Base-by-base conservation (phyloP, 176 grass and related monocot genomes). In the Bothriochloa decipiens region DNA sequence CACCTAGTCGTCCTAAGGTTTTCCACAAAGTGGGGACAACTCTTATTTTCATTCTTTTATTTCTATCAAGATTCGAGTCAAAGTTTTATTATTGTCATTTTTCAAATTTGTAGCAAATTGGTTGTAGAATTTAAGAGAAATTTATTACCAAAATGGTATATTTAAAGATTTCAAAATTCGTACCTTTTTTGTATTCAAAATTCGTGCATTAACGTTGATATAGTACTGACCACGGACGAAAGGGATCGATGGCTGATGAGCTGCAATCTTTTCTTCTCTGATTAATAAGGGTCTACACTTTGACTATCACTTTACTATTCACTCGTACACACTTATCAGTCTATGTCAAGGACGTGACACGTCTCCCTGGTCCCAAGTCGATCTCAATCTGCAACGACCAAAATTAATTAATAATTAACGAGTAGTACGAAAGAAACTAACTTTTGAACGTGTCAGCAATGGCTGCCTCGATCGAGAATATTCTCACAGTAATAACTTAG, bases 381-480 rank as follows among this genome's bases (percentile, higher is more conserved):
- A 52, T 18, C 49, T 52, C 49, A 52, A 18, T 14, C 53, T 22
- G 22, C 8, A 0, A 52, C 7, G 50, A 20, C 18, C 50, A 18
- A 55, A 20, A 18, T 8, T 3, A 55, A 55, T 40, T 6, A 40
- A 40, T 20, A 55, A 20, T 55, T 55, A 8, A 55, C 17, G 50
- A 49, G 14, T 49, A 49, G 14, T 17, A 52, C 16, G 15, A 52
- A 52, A 7, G 47, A 17, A 52, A 52, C 47, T 5, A 49, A 55
- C 52, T 55, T 58, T 63, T 63, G 60, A 81, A 87, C 61, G 8
- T 36, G 70, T 87, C 85, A 87, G 61, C 25, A 58, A 58, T 81
- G 70, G 25, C 61, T 41, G 78, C 46, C 16, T 43, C 65, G 35
- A 36, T 32, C 29, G 68, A 62, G 39, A 87, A 45, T 77, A 80